Base-by-base conservation (phyloP, 306 rosid species). In the Cyamopsis tetragonoloba region DNA sequence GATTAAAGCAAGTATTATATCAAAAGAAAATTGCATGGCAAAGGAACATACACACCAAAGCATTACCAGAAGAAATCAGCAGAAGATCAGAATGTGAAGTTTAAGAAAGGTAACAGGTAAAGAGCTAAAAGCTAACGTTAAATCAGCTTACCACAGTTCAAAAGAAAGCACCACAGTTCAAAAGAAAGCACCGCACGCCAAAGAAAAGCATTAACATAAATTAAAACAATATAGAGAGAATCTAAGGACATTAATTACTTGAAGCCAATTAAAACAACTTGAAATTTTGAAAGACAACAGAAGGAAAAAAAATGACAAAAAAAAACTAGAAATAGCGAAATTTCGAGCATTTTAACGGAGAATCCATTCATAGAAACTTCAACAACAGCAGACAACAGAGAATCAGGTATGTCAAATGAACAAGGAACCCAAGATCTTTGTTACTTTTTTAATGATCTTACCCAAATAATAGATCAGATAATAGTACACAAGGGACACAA, bases 131-230 rank as follows among this genome's bases (percentile, higher is more conserved):
- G 20, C 41, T 48, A 65, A 75, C 58, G 76, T 41, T 65, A 89
- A 54, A 63, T 20, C 39, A 64, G 84, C 77, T 81, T 62, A 70
- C 66, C 81, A 61, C 78, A 57, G 70, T 23, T 75, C 72, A 67
- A 89, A 90, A 90, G 95, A 76, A 87, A 85, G 95, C 83, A 90
- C 84, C 91, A 67, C 77, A n/a, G n/a, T n/a, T n/a, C n/a, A n/a
- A n/a, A n/a, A n/a, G n/a, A n/a, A n/a, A n/a, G n/a, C n/a, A n/a
- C n/a, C n/a, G n/a, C n/a, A 72, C 72, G 70, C 81, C 62, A 65
- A 18, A 44, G 60, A 79, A 57, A 54, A 17, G 50, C 83, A 62
- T 75, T 71, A 60, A 59, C 34, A 28, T 43, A 64, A 58, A 70
- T 57, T 53, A 77, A 77, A 68, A 66, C 59, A 73, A 41, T 43